A percentile compares a stretch with the other conserved stretches of the same genome.
Evolutionary conservation across 352 stramenopile species (phyloP).

Genomic region (Phytophthora ohioensis): DNA sequence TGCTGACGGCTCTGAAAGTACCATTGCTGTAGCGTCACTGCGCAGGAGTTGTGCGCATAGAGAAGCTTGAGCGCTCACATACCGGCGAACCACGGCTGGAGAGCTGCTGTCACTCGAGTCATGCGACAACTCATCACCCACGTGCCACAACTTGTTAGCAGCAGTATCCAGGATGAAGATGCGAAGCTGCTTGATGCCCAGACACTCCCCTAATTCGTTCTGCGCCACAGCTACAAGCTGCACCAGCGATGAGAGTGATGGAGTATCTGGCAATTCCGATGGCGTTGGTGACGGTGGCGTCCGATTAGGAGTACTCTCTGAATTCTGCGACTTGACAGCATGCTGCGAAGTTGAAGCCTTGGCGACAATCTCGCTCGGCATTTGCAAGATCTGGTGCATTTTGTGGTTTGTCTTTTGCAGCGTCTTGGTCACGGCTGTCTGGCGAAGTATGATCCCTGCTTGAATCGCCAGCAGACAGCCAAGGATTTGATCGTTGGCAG

Average conservation of each 20-base stretch:
- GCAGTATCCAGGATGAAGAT: constrained; percentile 71
- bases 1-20: constrained; percentile 54
- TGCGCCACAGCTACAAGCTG: constrained; percentile 65
- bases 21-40: constrained; percentile 27
- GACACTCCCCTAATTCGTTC: constrained; percentile 61
- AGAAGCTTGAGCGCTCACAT: constrained; percentile 68
- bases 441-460: constrained; percentile 62
- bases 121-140: constrained; percentile 34
- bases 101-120: constrained; percentile 17
- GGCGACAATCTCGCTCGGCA: constrained; percentile 53
- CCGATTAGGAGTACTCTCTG: background rate
- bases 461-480: constrained; percentile 67
- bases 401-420: constrained; percentile 70
- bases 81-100: constrained; percentile 54
- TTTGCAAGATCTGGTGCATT: constrained; percentile 60
- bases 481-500: constrained; percentile 78
- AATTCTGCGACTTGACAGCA: background rate
- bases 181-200: constrained; percentile 72
- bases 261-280: constrained; percentile 6
- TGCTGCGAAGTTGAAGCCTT: constrained; percentile 29
- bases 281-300: background rate
- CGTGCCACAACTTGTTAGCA: constrained; percentile 62
- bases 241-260: constrained; percentile 40
- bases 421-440: constrained; percentile 53
- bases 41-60: constrained; percentile 50